These are phyloP conservation scores for Trifolium repens DNA, from an alignment of 306 rosid species.

Conservation along the genomic window DNA sequence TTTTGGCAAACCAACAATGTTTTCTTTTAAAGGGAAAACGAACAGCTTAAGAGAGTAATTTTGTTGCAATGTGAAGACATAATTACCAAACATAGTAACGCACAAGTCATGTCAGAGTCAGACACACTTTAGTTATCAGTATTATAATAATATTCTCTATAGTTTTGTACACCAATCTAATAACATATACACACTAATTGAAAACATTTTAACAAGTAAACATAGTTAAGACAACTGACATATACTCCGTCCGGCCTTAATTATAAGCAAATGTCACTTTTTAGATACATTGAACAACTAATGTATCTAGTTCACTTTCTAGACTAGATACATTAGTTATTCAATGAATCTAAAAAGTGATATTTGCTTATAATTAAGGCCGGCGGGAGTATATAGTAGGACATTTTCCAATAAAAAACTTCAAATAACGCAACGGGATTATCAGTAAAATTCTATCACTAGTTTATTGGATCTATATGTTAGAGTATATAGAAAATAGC, in stretches of 20 bases:
- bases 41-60: not conserved
- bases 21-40: not conserved
- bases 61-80: not conserved
- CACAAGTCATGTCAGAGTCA: not conserved
- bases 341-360: too few species aligned
- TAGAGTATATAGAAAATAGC: too few species aligned
- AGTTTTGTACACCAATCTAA: not conserved
- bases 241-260: too few species aligned
- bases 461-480: constrained; percentile 28
- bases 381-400: not conserved
- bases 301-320: too few species aligned
- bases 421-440: not conserved
- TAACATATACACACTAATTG: not conserved
- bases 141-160: not conserved
- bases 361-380: too few species aligned
- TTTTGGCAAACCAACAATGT: not conserved
- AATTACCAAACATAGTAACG: not conserved
- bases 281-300: too few species aligned
- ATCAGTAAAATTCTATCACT: not conserved
- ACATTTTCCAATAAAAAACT: not conserved
- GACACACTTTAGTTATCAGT: not conserved
- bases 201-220: not conserved
- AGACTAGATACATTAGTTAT: too few species aligned
- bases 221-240: not conserved
- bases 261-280: too few species aligned